Base-by-base conservation (phyloP, 768 basidiomycete genomes). In the Gloeostereum incarnatum region DNA sequence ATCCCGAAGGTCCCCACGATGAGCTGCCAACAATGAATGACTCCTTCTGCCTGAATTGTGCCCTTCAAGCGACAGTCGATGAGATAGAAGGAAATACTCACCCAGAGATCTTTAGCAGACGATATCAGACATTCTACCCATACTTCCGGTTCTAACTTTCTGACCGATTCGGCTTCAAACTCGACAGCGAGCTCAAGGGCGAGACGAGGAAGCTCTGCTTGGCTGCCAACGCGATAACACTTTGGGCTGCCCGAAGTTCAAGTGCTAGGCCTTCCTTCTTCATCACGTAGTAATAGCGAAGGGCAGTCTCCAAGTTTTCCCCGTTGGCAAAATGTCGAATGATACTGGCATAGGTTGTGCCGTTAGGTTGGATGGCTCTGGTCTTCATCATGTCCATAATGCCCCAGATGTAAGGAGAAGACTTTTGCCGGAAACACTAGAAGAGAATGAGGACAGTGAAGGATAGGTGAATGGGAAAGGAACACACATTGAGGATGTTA, bases 121-220 rank as follows among this genome's bases (percentile, higher is more conserved):
- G 81, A 63, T 11, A 66, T 54, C 30, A 94, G 66, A 48, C 83
- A 80, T 2, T 70, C 59, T 36, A 79, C 58, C 89, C 88, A 93
- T 1, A 68, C 62, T 5, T 59, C 56, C 14, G 61, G 56, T 3
- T 69, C 68, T 20, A 90, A 49, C 45, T 63, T 67, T 24, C 79
- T 69, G 20, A 69, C 57, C 3, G 76, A 70, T 4, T 61, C 50
- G 26, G 56, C 48, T 48, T 91, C 87, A 37, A 73, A 85, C 43
- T 68, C 60, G 3, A 62, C 56, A 0, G 79, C 77, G 10, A 92
- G 51, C 38, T 90, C 87, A 33, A 88, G 55, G 2, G 87, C 87
- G 18, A 92, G 65, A 35, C 75, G 69, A 1, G 85, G 68, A 40
- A 69, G 61, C 16, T 74, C 73, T 34, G 62, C 55, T 66, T 51